Conservation (phyloP, 805 yeast species). For the Saccharomycopsis selenospora region DNA sequence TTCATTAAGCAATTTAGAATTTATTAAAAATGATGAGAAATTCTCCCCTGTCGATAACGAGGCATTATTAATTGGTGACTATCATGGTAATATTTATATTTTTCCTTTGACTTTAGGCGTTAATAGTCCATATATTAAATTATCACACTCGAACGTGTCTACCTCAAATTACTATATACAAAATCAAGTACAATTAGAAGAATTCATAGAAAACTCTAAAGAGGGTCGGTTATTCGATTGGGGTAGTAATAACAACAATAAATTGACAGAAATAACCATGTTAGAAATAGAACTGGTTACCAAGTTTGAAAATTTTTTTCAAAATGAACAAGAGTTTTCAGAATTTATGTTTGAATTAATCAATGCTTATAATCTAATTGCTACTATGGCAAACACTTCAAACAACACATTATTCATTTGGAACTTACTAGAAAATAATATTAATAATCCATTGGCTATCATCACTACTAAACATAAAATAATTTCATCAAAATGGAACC, state of each 20-base stretch:
- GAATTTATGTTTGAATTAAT: neutral
- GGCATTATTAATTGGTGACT: conserved; percentile 14
- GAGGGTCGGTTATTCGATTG: neutral
- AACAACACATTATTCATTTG: neutral
- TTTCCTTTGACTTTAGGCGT: conserved; percentile 12
- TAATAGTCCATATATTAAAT: neutral
- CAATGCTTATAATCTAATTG: conserved; percentile 10
- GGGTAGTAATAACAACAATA: neutral
- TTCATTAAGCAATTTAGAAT: neutral
- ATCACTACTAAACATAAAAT: neutral
- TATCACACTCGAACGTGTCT: neutral
- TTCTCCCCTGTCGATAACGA: conserved; percentile 10
- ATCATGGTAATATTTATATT: conserved; percentile 7
- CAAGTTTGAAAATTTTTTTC: neutral
- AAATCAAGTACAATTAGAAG: neutral
- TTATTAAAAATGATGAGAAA: conserved; percentile 5
- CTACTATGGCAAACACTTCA: neutral
- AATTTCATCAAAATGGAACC: conserved; percentile 14
- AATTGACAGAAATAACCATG: neutral
- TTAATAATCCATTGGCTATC: neutral
- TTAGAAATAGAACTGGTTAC: neutral
- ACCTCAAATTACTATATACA: too few species aligned
- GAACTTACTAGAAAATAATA: neutral
- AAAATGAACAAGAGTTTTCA: neutral
- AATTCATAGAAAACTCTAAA: neutral